These are phyloP conservation scores for Cytospora leucostoma DNA, from an alignment of 2,329 filamentous ascomycete species.

Conservation along the genomic window DNA sequence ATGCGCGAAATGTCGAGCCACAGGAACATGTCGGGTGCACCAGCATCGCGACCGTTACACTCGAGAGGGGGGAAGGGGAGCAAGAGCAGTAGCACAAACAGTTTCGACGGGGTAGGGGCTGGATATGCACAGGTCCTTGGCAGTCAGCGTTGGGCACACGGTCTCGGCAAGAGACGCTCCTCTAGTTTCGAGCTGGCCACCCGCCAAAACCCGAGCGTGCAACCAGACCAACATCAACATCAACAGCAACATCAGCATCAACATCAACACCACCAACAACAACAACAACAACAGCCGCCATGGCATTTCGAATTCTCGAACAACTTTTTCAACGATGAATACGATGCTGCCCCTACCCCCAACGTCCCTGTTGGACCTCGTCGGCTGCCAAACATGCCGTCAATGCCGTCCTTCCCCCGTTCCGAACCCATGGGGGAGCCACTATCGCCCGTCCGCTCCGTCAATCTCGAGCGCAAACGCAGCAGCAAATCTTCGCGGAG, in stretches of 20 bases:
- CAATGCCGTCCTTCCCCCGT: constrained; percentile 43
- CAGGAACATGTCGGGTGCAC: constrained; percentile 36
- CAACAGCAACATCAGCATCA: constrained; percentile 30
- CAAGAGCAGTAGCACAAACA: constrained; percentile 71
- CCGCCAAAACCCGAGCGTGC: constrained; percentile 38
- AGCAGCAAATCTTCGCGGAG: constrained; percentile 61
- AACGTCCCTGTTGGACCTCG: constrained; percentile 80
- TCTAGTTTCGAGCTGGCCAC: constrained; percentile 75
- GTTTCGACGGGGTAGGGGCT: constrained; percentile 54
- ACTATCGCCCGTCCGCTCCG: constrained; percentile 38
- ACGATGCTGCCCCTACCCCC: constrained; percentile 84
- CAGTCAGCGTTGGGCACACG: constrained; percentile 60
- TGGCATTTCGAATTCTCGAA: constrained; percentile 54
- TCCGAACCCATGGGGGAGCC: constrained; percentile 39
- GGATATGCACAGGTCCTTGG: constrained; percentile 60
- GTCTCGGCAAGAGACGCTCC: constrained; percentile 53
- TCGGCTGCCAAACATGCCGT: constrained; percentile 39
- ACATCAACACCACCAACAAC: constrained; percentile 25
- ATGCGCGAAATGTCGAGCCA: constrained; percentile 51
- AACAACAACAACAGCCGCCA: constrained; percentile 32
- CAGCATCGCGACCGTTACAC: constrained; percentile 47
- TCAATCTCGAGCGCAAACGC: constrained; percentile 52
- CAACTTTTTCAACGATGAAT: constrained; percentile 55
- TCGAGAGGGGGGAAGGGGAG: constrained; percentile 64
- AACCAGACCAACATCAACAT: constrained; percentile 30